Evolutionary conservation across 73 alveolate species (phyloP).

Genomic region (Paramecium tetraurelia): DNA sequence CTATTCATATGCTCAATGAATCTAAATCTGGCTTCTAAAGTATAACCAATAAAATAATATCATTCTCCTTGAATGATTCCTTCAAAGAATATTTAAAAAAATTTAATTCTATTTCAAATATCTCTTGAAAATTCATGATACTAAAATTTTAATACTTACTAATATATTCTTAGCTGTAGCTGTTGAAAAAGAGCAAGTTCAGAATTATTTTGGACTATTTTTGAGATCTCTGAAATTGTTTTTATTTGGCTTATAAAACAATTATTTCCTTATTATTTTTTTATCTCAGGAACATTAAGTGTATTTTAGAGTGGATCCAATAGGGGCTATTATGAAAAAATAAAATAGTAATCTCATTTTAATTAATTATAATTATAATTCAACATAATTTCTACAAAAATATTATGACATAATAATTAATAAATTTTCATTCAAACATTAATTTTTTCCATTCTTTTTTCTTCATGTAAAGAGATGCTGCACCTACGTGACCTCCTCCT

Average conservation of each 20-base stretch:
- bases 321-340: too few relatives aligned
- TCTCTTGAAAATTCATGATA: not conserved
- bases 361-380: not conserved
- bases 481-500: conserved; percentile 9
- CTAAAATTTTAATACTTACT: too few relatives aligned
- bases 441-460: not conserved
- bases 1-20: not conserved
- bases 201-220: not conserved
- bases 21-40: not conserved
- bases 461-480: not conserved
- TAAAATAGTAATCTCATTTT: too few relatives aligned
- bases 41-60: not conserved
- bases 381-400: not conserved
- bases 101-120: not conserved
- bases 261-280: too few relatives aligned
- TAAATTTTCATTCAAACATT: not conserved
- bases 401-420: not conserved
- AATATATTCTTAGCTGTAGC: too few relatives aligned
- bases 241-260: too few relatives aligned
- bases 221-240: too few relatives aligned
- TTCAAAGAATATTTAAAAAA: not conserved
- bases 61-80: not conserved
- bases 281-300: too few relatives aligned
- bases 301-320: too few relatives aligned
- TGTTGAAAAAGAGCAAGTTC: too few relatives aligned